Base-by-base conservation (phyloP, 163 green algal species). In the Botryococcus braunii region DNA sequence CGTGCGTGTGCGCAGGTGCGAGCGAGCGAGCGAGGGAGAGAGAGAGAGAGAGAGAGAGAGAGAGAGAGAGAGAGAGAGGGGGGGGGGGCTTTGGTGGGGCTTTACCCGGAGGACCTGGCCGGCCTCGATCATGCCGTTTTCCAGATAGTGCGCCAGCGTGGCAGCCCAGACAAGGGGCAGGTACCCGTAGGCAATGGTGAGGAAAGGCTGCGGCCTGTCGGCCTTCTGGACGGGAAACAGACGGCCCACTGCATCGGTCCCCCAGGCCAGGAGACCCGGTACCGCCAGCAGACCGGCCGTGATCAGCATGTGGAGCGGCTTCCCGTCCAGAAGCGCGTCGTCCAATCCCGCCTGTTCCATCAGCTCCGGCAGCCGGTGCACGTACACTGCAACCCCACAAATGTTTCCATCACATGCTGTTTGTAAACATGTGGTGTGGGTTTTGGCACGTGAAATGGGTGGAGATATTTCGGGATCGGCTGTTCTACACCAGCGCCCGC, bases 151-250 rank as follows among this genome's bases (percentile, higher is more conserved):
- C 17, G 82, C 69, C 34, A 89, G 71, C 0, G 74, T 85, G 39
- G 37, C 74, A 17, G 66, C 73, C 78, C 78, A 89, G 35, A 79
- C 77, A 32, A 86, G 55, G 3, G 79, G 86, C 68, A 91, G 62
- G 71, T 89, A 92, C 50, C 69, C 72, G 58, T 92, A 92, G 0
- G 71, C 72, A 46, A 85, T 57, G 27, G 76, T 39, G 27, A 88
- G 32, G 47, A 92, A 90, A 0, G 74, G 69, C 58, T 52, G 17
- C 23, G 9, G 13, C 5, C 23, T 17, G 23, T 32, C 31, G 31
- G 29, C 34, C 57, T 7, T 31, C 39, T 17, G 48, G 57, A 52
- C 43, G 13, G 43, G 43, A 17, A 17, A 13, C 68, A 62, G 17
- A 2, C 11, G 37, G 50, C 0, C 4, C 31, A 39, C 59, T 25